Evolutionary conservation across 2,329 filamentous ascomycete species (phyloP), one percentile per base, ranked within the genome.

Genomic region (Colletotrichum eleusines): DNA sequence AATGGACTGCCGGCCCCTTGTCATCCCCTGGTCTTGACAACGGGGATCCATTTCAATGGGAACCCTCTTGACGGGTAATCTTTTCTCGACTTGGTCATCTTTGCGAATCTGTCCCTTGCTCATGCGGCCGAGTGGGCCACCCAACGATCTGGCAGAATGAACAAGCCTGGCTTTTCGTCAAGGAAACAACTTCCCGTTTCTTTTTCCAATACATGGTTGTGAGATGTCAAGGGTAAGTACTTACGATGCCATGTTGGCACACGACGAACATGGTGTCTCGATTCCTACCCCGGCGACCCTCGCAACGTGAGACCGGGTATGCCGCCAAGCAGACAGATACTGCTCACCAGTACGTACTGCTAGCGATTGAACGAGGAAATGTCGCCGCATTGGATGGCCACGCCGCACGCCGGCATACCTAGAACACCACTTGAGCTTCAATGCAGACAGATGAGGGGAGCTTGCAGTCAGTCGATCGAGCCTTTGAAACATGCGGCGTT

Each of bases 401-500:
- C 69, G 65, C 31, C 69, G 31, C 66, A 46, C 42, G 53, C 69
- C 38, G 58, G 42, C 58, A 58, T 40, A 33, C 31, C 31, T 33
- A 35, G 40, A 40, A 51, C 53, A 66, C 40, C 26, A 62, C 57
- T 50, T 61, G 60, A 38, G 40, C 40, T 65, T 44, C 48, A 42
- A 68, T 60, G 51, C 59, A 63, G 63, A 69, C 33, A 71, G 61
- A 72, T 62, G 69, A 72, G 66, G 60, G 66, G 60, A 70, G 60
- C 42, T 42, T 61, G 66, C 66, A 72, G 61, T 48, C 46, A 66
- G 66, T 69, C 66, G 66, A 57, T 72, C 66, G 60, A 55, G 46
- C 70, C 42, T 61, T 61, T 72, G 69, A 70, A 72, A 72, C 69
- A 71, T 61, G 66, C 61, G 69, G 69, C 69, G 66, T 62, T 66